Conservation (phyloP, 768 basidiomycete genomes). For the Lactifluus hygrophoroides region DNA sequence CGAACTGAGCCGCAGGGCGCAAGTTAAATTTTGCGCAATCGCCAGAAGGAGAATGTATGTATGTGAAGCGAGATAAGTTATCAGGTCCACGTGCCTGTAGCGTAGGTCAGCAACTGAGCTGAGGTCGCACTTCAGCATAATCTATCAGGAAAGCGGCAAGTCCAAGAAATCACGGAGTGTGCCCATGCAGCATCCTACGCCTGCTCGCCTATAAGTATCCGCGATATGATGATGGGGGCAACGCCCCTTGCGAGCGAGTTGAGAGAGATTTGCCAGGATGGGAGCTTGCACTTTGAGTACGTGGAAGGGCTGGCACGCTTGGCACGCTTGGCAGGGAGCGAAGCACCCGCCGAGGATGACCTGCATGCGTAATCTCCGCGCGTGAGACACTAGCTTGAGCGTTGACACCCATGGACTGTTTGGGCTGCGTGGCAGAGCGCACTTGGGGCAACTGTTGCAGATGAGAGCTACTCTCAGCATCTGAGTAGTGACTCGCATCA, state of each 20-base stretch:
- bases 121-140: not conserved
- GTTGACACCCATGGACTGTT: too few relatives aligned
- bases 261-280: not conserved
- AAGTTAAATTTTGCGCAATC: not conserved
- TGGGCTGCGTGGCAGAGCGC: not conserved
- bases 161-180: not conserved
- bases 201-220: not conserved
- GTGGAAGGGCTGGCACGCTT: not conserved
- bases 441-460: not conserved
- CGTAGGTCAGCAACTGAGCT: not conserved
- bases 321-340: not conserved
- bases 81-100: not conserved
- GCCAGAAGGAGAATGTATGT: not conserved
- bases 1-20: not conserved
- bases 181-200: not conserved
- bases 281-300: not conserved
- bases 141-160: not conserved
- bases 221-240: not conserved
- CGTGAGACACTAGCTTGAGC: too few relatives aligned
- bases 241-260: not conserved
- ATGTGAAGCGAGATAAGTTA: not conserved
- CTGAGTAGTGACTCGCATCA: conserved; percentile 11
- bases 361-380: too few relatives aligned
- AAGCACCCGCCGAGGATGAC: too few relatives aligned
- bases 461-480: not conserved